Evolutionary conservation across 176 grass and related monocot species (phyloP).

Genomic region (Eleusine coracana): DNA sequence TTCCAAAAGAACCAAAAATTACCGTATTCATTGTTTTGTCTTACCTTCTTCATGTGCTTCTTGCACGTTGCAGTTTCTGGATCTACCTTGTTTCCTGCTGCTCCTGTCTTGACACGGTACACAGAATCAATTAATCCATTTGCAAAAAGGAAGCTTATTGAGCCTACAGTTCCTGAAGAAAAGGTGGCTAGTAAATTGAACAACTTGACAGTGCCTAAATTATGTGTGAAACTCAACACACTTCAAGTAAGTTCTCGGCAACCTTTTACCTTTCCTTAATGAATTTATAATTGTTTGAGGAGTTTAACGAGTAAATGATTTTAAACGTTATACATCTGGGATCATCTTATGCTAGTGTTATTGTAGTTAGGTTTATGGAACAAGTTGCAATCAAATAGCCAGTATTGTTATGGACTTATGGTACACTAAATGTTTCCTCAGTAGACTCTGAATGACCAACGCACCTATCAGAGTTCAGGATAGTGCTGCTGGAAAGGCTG

Average conservation of each 20-base stretch:
- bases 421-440: neutral
- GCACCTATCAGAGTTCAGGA: neutral
- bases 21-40: constrained; percentile 36
- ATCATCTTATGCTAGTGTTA: neutral
- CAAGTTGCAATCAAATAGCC: constrained; percentile 25
- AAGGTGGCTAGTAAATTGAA: constrained; percentile 58
- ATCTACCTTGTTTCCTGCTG: constrained; percentile 58
- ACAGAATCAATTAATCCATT: constrained; percentile 74
- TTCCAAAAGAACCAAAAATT: constrained; percentile 14
- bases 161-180: constrained; percentile 51
- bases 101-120: constrained; percentile 84
- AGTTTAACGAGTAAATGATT: neutral
- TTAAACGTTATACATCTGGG: neutral
- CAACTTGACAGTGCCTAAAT: constrained; percentile 58
- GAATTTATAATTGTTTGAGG: neutral
- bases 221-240: constrained; percentile 95
- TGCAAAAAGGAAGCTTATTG: constrained; percentile 66
- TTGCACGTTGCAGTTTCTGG: constrained; percentile 59
- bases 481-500: constrained; percentile 11
- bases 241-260: constrained; percentile 66
- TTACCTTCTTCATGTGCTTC: constrained; percentile 17
- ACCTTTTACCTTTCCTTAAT: constrained; percentile 13
- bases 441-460: neutral
- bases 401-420: neutral
- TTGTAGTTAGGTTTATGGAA: constrained; percentile 12